phyloP scores from a whole-genome alignment of 164 flowering plant species.

The Kingdonia uniflora region DNA sequence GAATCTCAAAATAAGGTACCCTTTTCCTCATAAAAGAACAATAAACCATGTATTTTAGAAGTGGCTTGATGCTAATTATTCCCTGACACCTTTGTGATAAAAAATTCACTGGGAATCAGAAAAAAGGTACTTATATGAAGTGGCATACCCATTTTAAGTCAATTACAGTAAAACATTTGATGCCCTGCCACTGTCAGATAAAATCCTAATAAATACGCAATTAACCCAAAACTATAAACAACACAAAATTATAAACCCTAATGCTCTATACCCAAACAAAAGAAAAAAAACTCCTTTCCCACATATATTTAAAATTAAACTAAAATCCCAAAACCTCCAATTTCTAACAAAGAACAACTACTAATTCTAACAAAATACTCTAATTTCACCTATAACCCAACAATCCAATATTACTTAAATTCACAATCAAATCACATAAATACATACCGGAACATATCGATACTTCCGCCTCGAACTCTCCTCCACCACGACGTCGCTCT shows the following conservation, averaged over 20 bases:
- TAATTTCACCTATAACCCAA: neutral
- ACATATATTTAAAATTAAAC: neutral
- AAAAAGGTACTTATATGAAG: no score
- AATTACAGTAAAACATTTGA: no score
- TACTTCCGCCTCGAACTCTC: slow-evolving; percentile 60
- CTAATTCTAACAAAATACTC: slow-evolving; percentile 2
- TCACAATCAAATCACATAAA: neutral
- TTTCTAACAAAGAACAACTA: slow-evolving; percentile 4
- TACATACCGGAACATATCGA: slow-evolving; percentile 73
- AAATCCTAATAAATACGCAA: no score
- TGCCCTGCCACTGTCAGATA: no score
- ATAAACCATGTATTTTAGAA: no score
- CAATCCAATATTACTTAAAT: neutral
- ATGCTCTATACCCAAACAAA: neutral
- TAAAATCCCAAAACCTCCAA: neutral
- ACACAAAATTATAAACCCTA: neutral
- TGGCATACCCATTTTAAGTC: no score
- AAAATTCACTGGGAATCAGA: no score
- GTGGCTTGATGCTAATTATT: no score
- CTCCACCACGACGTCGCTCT: slow-evolving; percentile 22
- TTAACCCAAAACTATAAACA: no score
- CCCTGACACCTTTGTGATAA: no score
- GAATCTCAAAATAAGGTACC: no score
- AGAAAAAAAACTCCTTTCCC: neutral
- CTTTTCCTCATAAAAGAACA: no score